Conservation (phyloP, 1,284 basidiomycete species). For the Puccinia novopanici region DNA sequence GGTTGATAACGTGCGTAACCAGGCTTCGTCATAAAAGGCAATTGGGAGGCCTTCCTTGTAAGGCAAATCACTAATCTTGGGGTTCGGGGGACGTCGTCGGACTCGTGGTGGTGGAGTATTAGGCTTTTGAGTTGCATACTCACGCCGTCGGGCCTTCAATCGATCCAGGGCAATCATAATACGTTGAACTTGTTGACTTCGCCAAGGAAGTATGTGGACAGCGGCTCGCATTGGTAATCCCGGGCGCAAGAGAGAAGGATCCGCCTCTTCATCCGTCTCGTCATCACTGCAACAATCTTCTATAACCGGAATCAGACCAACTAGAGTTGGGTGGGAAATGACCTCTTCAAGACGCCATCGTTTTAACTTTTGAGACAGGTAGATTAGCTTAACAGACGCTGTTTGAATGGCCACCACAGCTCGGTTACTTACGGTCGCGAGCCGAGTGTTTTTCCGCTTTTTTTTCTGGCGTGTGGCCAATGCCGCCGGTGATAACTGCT, state of each 20-base stretch:
- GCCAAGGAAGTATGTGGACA: background rate
- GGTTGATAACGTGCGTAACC: no score
- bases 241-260: background rate
- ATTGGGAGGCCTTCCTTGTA: no score
- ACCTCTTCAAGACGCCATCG: background rate
- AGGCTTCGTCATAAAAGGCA: no score
- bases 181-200: background rate
- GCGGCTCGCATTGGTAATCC: no score
- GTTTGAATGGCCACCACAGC: background rate
- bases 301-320: background rate
- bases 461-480: no score
- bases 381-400: background rate
- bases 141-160: background rate
- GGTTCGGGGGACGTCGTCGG: no score
- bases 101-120: no score
- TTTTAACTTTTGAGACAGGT: background rate
- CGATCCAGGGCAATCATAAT: constrained; percentile 4
- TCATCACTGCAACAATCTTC: constrained; percentile 10
- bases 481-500: no score
- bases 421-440: background rate
- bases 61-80: no score
- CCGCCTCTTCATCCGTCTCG: constrained; percentile 12
- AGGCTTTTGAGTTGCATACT: background rate
- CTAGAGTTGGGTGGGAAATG: background rate
- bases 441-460: no score